phyloP scores from a whole-genome alignment of 345 rosid species.

The Populus ilicifolia region DNA sequence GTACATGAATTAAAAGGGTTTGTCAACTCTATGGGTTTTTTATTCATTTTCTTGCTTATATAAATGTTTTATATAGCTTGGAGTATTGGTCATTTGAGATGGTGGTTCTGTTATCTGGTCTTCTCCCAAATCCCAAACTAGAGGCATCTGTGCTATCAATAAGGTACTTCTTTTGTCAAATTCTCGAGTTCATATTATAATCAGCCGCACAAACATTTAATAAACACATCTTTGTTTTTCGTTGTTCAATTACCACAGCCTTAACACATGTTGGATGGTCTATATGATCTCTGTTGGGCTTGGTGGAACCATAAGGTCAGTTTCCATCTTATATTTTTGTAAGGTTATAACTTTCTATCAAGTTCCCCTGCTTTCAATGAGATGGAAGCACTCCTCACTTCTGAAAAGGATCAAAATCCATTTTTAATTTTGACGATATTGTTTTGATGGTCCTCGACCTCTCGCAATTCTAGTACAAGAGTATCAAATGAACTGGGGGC shows the following conservation, averaged over 20 bases:
- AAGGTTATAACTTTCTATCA: not conserved
- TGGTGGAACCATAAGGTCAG: slow-evolving; percentile 62
- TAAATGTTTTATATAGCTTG: slow-evolving; percentile 22
- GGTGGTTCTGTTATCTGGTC: slow-evolving; percentile 42
- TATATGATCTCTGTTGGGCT: slow-evolving; percentile 68
- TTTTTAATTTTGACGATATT: not conserved
- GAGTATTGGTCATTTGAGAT: slow-evolving; percentile 45
- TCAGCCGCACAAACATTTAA: not conserved
- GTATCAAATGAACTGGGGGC: slow-evolving; percentile 71
- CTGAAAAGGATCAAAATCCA: not conserved
- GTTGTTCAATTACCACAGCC: slow-evolving; percentile 33
- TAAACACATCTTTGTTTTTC: not conserved
- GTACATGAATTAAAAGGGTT: not conserved
- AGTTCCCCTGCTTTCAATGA: not conserved
- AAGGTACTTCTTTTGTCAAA: slow-evolving; percentile 21
- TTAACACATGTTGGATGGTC: slow-evolving; percentile 63
- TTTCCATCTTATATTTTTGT: not conserved
- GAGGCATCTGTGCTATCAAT: slow-evolving; percentile 46
- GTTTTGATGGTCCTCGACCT: not conserved
- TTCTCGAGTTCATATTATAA: no score
- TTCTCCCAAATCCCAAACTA: slow-evolving; percentile 44
- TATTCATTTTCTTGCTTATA: not conserved
- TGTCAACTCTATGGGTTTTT: not conserved
- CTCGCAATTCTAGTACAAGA: slow-evolving; percentile 34
- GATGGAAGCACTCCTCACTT: not conserved